Percentiles rank a stretch among this genome's conserved stretches.
Conservation (phyloP, 805 yeast genomes). For the Ogataea allantospora region DNA sequence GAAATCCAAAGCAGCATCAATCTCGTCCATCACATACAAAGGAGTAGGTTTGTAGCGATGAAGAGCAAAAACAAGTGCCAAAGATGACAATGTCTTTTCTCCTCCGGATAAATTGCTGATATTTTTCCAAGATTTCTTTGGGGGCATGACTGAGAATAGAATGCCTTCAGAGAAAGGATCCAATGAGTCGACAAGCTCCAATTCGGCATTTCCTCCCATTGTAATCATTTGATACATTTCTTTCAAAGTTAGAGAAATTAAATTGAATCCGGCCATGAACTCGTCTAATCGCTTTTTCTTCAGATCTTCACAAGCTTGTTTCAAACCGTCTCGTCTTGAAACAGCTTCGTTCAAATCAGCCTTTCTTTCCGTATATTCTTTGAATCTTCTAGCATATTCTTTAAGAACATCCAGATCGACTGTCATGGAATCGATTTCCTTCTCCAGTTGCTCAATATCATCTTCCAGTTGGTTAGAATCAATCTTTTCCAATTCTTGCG, state of each 20-base stretch:
- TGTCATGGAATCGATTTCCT: conserved; percentile 51
- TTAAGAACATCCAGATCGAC: conserved; percentile 73
- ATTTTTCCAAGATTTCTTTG: conserved; percentile 96
- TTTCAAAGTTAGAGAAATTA: conserved; percentile 82
- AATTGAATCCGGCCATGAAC: conserved; percentile 88
- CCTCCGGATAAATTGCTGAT: conserved; percentile 96
- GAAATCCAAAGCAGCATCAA: conserved; percentile 97
- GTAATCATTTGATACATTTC: conserved; percentile 99
- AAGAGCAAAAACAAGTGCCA: conserved; percentile 93
- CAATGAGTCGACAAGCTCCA: conserved; percentile 89
- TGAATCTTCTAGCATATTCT: conserved; percentile 68
- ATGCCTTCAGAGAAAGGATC: conserved; percentile 99
- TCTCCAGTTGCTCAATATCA: conserved; percentile 56
- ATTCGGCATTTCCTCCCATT: conserved; percentile 98
- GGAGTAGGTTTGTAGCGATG: conserved; percentile 98
- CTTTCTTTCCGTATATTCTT: conserved; percentile 64
- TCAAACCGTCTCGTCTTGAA: conserved; percentile 58
- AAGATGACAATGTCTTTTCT: conserved; percentile 90
- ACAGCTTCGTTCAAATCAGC: conserved; percentile 69
- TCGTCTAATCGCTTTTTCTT: conserved; percentile 77
- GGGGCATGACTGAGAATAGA: conserved; percentile 97
- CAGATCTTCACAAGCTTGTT: conserved; percentile 61
- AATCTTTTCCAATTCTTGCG: conserved; percentile 48
- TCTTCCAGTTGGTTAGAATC: conserved; percentile 48
- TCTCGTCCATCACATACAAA: conserved; percentile 97